Conservation (phyloP, 2,329 filamentous ascomycete genomes). For the Fragosphaeria purpurea region DNA sequence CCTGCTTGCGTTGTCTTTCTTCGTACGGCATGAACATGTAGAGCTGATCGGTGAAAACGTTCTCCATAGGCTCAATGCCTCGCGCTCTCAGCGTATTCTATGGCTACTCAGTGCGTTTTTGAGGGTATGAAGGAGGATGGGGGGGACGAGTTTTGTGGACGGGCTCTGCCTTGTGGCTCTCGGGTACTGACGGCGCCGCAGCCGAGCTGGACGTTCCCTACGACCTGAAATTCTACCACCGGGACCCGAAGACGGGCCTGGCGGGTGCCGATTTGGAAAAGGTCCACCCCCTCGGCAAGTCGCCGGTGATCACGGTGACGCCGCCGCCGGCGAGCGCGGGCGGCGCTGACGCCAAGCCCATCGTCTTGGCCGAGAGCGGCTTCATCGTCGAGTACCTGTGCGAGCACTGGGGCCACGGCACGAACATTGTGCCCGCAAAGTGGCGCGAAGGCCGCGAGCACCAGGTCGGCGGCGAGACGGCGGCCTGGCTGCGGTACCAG, state of each 20-base stretch:
- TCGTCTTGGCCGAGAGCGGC: conserved; percentile 71
- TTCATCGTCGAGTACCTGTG: conserved; percentile 74
- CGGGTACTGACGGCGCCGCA: neutral
- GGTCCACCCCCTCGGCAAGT: conserved; percentile 79
- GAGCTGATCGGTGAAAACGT: no score
- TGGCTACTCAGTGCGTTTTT: conserved; percentile 52
- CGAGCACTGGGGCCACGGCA: conserved; percentile 46
- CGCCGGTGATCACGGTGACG: conserved; percentile 60
- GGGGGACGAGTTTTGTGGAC: no score
- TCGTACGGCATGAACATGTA: no score
- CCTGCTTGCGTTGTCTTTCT: no score
- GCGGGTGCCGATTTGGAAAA: conserved; percentile 68
- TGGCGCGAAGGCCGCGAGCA: conserved; percentile 50
- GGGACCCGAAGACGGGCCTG: conserved; percentile 40
- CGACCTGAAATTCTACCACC: conserved; percentile 70
- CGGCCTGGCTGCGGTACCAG: conserved; percentile 48
- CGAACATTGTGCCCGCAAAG: conserved; percentile 38
- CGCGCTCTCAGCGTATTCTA: conserved; percentile 70
- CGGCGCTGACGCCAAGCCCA: conserved; percentile 24
- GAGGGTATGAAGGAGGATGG: neutral
- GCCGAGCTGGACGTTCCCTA: conserved; percentile 74
- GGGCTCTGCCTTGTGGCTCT: no score
- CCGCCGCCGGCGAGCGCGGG: conserved; percentile 24
- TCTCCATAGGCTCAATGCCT: conserved; percentile 62
- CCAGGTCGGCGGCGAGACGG: conserved; percentile 49